Evolutionary conservation across 1,284 basidiomycete genomes (phyloP), one percentile per base, ranked within the genome.

Genomic region (Pholiota adiposa): DNA sequence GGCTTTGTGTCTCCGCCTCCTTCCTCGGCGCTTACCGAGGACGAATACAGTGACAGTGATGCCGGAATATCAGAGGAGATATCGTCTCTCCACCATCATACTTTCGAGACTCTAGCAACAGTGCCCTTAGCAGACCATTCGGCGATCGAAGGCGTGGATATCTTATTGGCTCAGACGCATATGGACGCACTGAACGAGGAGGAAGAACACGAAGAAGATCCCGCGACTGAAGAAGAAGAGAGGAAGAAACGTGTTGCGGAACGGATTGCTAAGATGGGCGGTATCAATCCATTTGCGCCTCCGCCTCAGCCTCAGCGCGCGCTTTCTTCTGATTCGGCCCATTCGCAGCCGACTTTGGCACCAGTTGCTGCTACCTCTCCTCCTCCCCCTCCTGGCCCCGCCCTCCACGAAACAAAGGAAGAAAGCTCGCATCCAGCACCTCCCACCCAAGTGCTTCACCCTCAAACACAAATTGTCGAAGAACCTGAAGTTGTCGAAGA

Each of bases 181-280:
- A 67, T 67, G 46, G 61, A 62, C 19, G 63, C 67, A 11, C 36
- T 59, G 33, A 61, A 57, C 18, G 54, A 63, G 25, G 60, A 61
- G 25, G 60, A 61, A 23, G 48, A 50, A 36, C 61, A 63, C 48
- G 60, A 65, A 16, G 61, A 62, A 5, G 67, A 70, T n/a, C 63
- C 65, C 51, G 85, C 83, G 46, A n/a, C n/a, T n/a, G 85, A 85
- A 59, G 85, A 85, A 31, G 85, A 83, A 61, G 77, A 79, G 3
- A 82, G 83, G 34, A 79, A 81, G 34, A 80, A 80, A 64, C 83
- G 83, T 58, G 82, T 88, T 36, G 82, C 85, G n/a, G 87, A 85
- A 63, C 81, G 79, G 49, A 69, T 89, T 43, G 83, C 83, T 2
- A 84, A 86, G 72, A 86, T 84, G 77, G 88, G 87, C 11, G 89